Conservation (phyloP, 768 basidiomycete genomes). For the Gloeopeniophorella convolvens region DNA sequence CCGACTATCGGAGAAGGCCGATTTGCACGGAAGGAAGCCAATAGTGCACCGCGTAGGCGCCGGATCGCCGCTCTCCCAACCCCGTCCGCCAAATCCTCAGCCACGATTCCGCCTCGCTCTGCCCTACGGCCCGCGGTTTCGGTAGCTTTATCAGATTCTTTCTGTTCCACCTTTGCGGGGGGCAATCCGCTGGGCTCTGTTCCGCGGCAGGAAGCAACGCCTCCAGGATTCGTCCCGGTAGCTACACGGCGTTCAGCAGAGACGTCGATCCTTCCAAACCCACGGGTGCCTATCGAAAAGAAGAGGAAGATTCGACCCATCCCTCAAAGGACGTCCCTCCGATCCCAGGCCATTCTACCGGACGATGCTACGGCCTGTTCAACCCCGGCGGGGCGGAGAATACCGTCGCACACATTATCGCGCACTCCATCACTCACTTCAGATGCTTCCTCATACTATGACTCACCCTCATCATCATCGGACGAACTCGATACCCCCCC, state of each 20-base stretch:
- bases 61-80: conserved; percentile 8
- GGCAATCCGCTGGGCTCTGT: too few species aligned
- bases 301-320: background rate
- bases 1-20: background rate
- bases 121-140: too few species aligned
- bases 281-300: background rate
- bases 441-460: background rate
- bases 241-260: too few species aligned
- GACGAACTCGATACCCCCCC: conserved; percentile 22
- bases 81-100: background rate
- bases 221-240: too few species aligned
- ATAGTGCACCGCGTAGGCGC: background rate
- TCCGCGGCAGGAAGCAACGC: too few species aligned
- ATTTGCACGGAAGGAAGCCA: background rate
- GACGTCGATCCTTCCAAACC: background rate
- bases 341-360: background rate
- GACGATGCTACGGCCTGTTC: background rate
- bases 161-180: too few species aligned
- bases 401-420: background rate
- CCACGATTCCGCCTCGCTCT: too few species aligned
- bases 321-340: background rate
- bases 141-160: too few species aligned
- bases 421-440: conserved; percentile 11
- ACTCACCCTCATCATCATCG: conserved; percentile 6
- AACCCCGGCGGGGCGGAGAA: background rate